Percentiles rank a stretch among this genome's conserved stretches.
These are phyloP conservation scores for Claviceps paspali DNA, from an alignment of 2,329 filamentous ascomycete genomes.

Conservation along the genomic window DNA sequence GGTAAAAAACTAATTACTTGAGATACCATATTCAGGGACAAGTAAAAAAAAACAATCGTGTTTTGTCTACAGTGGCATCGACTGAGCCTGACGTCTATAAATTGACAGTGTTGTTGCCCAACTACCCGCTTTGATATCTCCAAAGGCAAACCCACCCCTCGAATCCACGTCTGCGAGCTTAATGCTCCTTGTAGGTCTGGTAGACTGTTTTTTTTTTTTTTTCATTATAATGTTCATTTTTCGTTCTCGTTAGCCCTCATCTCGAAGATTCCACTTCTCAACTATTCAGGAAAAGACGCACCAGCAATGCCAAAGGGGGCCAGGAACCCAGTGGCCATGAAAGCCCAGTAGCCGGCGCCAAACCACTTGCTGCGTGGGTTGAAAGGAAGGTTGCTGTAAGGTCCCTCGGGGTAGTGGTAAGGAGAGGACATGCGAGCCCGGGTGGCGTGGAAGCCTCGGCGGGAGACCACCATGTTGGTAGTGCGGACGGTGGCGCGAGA, in stretches of 20 bases:
- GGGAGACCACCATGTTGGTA: constrained; percentile 57
- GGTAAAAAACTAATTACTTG: not conserved
- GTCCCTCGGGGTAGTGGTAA: constrained; percentile 97
- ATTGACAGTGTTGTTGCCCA: constrained; percentile 14
- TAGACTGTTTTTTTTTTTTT: constrained; percentile 28
- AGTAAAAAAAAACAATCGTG: constrained; percentile 11
- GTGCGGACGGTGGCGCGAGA: constrained; percentile 52
- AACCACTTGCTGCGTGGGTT: constrained; percentile 87
- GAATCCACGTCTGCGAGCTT: constrained; percentile 11
- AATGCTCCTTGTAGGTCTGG: constrained; percentile 27
- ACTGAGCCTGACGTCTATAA: constrained; percentile 19
- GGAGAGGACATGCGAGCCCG: constrained; percentile 73
- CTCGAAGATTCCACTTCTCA: not conserved
- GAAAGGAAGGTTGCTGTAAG: constrained; percentile 91
- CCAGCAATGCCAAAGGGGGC: constrained; percentile 48
- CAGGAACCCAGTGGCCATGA: constrained; percentile 41
- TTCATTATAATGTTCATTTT: too few relatives aligned
- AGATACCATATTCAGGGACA: constrained; percentile 4
- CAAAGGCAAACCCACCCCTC: constrained; percentile 5
- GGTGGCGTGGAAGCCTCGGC: constrained; percentile 89
- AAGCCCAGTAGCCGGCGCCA: constrained; percentile 65
- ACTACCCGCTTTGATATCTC: constrained; percentile 10
- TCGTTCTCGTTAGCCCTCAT: constrained; percentile 2
- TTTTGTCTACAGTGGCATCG: constrained; percentile 12
- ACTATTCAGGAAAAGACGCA: constrained; percentile 24